These are phyloP conservation scores for Haberlea rhodopensis DNA, from an alignment of 257 asterid genomes.

Conservation along the genomic window DNA sequence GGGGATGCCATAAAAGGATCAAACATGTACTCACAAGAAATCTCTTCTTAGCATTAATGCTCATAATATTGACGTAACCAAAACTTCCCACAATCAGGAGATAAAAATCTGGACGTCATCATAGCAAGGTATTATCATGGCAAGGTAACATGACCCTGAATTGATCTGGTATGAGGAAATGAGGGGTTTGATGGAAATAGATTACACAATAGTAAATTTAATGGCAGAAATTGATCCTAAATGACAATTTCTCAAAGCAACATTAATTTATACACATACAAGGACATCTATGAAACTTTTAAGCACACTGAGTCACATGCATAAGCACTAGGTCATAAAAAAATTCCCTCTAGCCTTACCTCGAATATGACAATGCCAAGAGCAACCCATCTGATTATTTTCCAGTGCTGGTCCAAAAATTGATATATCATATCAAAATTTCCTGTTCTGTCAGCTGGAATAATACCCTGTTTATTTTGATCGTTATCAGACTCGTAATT, in stretches of 20 bases:
- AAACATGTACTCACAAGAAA: neutral
- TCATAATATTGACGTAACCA: neutral
- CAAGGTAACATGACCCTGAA: neutral
- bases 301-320: constrained; percentile 7
- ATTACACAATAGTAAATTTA: neutral
- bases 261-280: neutral
- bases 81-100: neutral
- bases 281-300: neutral
- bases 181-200: no score
- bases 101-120: neutral
- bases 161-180: no score
- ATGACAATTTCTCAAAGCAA: neutral
- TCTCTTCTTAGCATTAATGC: neutral
- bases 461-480: constrained; percentile 49
- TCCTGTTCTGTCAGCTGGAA: constrained; percentile 65
- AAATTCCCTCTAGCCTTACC: constrained; percentile 37
- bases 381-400: constrained; percentile 76
- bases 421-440: constrained; percentile 52
- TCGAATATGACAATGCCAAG: constrained; percentile 68
- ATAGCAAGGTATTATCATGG: neutral
- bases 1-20: constrained; percentile 2
- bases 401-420: constrained; percentile 71
- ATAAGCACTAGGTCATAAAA: neutral
- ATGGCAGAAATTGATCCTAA: neutral
- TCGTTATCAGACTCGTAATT: constrained; percentile 17